Evolutionary conservation across 371 early-diverging fungal species (phyloP).

Genomic region (Lichtheimia ornata): DNA sequence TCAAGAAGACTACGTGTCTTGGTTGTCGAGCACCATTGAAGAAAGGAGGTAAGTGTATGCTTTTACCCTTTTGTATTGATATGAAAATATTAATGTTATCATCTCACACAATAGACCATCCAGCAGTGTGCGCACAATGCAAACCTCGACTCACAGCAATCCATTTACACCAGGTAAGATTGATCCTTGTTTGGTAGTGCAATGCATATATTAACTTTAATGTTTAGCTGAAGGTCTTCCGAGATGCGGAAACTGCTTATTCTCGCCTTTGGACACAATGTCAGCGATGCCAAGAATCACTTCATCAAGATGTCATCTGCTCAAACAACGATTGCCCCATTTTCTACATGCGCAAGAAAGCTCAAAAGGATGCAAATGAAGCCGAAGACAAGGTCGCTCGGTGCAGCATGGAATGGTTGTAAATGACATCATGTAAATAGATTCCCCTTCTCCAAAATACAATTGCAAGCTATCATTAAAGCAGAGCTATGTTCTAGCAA

Average conservation of each 20-base stretch:
- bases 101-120: conserved; percentile 21
- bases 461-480: too few relatives aligned
- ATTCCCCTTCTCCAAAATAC: too few relatives aligned
- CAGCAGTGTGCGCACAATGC: conserved; percentile 89
- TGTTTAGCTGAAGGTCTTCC: conserved; percentile 53
- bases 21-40: conserved; percentile 92
- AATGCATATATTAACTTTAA: not conserved
- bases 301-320: conserved; percentile 98
- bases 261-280: conserved; percentile 99
- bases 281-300: conserved; percentile 97
- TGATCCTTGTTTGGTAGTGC: not conserved
- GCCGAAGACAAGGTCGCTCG: conserved; percentile 27
- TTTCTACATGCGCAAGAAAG: conserved; percentile 99
- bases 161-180: conserved; percentile 66
- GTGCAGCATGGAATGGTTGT: conserved; percentile 8
- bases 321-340: conserved; percentile 98
- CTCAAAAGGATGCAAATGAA: conserved; percentile 93
- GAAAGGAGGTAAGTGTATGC: conserved; percentile 61
- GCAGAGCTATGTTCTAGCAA: too few relatives aligned
- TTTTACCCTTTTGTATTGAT: not conserved
- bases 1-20: conserved; percentile 88
- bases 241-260: conserved; percentile 79
- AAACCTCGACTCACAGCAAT: conserved; percentile 61
- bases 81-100: too few relatives aligned
- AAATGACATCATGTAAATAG: too few relatives aligned